phyloP scores from a whole-genome alignment of 441 rosid species.

The Mallotus japonicus region DNA sequence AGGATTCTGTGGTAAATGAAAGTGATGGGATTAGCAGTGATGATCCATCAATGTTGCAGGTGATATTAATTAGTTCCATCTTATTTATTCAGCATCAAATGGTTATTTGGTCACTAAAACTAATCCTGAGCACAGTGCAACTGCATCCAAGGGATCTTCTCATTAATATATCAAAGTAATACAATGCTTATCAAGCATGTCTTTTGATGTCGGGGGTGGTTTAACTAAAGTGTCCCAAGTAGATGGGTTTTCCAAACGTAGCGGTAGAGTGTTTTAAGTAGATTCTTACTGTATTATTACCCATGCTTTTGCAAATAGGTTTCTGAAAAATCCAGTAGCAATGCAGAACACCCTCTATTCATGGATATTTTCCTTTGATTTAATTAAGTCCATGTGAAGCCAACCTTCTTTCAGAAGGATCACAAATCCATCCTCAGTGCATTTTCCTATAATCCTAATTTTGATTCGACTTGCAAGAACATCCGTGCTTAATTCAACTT shows the following conservation, averaged over 20 bases:
- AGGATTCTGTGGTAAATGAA: constrained; percentile 44
- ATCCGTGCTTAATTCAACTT: not conserved
- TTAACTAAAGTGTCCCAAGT: not conserved
- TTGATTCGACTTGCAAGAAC: constrained; percentile 2
- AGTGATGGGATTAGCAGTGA: constrained; percentile 37
- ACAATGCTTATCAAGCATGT: not conserved
- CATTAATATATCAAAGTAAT: not conserved
- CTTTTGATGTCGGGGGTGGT: not conserved
- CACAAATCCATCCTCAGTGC: not conserved
- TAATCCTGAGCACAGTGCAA: not conserved
- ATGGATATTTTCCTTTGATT: not conserved
- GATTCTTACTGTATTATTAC: not conserved
- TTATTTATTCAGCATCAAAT: not conserved
- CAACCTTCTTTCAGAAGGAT: not conserved
- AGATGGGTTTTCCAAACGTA: not conserved
- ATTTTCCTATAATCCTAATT: not conserved
- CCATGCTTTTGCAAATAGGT: not conserved
- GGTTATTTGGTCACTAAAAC: not conserved
- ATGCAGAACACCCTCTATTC: not conserved
- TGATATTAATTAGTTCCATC: constrained; percentile 20
- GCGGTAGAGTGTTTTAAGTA: not conserved
- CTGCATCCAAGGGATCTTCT: not conserved
- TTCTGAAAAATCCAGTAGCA: not conserved
- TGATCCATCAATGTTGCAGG: constrained; percentile 52
- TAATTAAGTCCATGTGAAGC: not conserved